These are phyloP conservation scores for Hypoxylon trugodes DNA, from an alignment of 495 filamentous ascomycete species.

Conservation along the genomic window DNA sequence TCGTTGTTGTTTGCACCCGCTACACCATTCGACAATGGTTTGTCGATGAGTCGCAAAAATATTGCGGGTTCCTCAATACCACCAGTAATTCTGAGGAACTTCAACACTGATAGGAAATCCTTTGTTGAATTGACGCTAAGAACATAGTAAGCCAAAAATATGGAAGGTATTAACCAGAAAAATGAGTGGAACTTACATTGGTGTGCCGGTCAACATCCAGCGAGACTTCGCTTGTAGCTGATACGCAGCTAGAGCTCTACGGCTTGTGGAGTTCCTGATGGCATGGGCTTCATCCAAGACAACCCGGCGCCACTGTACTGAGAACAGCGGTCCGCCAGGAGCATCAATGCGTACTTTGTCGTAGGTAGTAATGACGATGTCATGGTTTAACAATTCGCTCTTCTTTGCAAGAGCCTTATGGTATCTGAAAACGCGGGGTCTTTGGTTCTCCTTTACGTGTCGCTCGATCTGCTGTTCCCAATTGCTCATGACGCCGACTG, in stretches of 20 bases:
- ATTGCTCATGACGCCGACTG: slow-evolving; percentile 90
- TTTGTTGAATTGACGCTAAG: slow-evolving; percentile 74
- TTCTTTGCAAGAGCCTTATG: slow-evolving; percentile 73
- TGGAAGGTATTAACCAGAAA: background rate
- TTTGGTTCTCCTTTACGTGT: slow-evolving; percentile 69
- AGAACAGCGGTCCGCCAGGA: slow-evolving; percentile 62
- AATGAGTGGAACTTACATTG: slow-evolving; percentile 60
- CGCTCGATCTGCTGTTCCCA: slow-evolving; percentile 84
- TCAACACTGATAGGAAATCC: slow-evolving; percentile 82
- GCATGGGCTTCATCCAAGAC: slow-evolving; percentile 90
- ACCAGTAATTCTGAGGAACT: slow-evolving; percentile 79
- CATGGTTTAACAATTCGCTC: slow-evolving; percentile 65
- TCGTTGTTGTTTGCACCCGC: slow-evolving; percentile 46
- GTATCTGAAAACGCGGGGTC: slow-evolving; percentile 75
- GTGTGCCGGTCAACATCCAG: slow-evolving; percentile 86
- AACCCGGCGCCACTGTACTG: slow-evolving; percentile 78
- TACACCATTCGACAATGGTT: slow-evolving; percentile 70
- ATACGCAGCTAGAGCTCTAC: slow-evolving; percentile 72
- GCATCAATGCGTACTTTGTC: slow-evolving; percentile 62
- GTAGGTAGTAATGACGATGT: slow-evolving; percentile 88
- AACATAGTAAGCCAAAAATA: background rate
- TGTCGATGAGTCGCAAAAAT: slow-evolving; percentile 78
- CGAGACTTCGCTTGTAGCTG: slow-evolving; percentile 72
- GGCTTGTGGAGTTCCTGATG: slow-evolving; percentile 81
- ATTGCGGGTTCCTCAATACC: slow-evolving; percentile 78